Conservation (phyloP, 495 filamentous ascomycete genomes). For the Neurospora tetrasperma region DNA sequence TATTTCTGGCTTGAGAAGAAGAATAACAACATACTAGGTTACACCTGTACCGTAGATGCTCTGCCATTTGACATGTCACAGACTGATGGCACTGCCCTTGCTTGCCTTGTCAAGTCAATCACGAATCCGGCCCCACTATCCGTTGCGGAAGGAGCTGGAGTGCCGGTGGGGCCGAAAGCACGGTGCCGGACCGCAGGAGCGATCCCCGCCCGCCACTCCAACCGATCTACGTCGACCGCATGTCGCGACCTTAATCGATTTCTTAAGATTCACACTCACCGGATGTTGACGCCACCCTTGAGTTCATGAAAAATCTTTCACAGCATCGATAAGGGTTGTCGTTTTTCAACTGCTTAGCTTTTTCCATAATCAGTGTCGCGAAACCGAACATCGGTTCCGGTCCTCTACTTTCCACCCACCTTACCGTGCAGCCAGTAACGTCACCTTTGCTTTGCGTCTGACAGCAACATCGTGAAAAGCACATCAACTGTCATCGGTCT, state of each 20-base stretch:
- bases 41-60: neutral
- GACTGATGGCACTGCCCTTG: neutral
- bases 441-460: neutral
- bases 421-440: neutral
- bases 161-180: neutral
- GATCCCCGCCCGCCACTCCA: neutral
- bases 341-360: neutral
- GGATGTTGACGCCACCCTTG: neutral
- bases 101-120: neutral
- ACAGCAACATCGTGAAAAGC: neutral
- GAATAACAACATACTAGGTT: neutral
- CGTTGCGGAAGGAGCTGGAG: neutral
- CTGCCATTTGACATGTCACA: neutral
- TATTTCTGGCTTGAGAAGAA: neutral
- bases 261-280: neutral
- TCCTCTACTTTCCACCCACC: neutral
- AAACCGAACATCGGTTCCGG: neutral
- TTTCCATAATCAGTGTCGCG: neutral
- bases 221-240: neutral
- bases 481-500: neutral
- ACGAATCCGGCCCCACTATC: neutral
- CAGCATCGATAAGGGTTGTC: neutral
- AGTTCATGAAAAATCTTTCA: neutral
- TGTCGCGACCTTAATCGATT: neutral
- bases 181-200: neutral